Evolutionary conservation across 2,329 filamentous ascomycete species (phyloP).

Genomic region (Aspergillus texensis): DNA sequence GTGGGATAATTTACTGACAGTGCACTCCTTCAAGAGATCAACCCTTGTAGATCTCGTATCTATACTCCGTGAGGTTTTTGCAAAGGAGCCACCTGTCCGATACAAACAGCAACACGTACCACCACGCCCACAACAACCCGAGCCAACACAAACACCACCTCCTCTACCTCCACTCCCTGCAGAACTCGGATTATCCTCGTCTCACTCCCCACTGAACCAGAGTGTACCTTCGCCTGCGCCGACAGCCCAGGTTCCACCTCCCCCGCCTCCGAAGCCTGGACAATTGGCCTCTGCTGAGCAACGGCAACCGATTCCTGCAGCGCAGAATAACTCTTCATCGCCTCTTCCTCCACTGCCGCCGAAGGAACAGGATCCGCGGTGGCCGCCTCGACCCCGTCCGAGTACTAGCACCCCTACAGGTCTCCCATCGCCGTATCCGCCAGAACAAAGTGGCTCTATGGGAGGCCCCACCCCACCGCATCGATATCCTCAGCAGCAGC

Average conservation of each 20-base stretch:
- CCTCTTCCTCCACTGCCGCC: constrained; percentile 44
- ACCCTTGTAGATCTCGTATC: constrained; percentile 80
- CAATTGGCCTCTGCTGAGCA: constrained; percentile 22
- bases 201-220: constrained; percentile 37
- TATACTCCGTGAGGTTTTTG: constrained; percentile 83
- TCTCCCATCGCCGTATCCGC: constrained; percentile 29
- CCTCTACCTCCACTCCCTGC: constrained; percentile 73
- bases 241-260: constrained; percentile 31
- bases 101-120: constrained; percentile 59
- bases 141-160: constrained; percentile 55
- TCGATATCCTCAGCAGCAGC: constrained; percentile 18
- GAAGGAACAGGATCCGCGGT: constrained; percentile 29
- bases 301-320: constrained; percentile 22
- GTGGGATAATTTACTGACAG: background rate
- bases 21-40: constrained; percentile 63
- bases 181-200: constrained; percentile 53
- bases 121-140: constrained; percentile 37
- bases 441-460: constrained; percentile 31
- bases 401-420: constrained; percentile 11
- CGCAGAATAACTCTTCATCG: constrained; percentile 34
- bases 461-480: constrained; percentile 11
- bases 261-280: constrained; percentile 42
- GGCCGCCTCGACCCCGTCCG: constrained; percentile 18
- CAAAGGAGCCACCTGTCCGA: constrained; percentile 90
- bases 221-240: constrained; percentile 17